Evolutionary conservation across 805 yeast species (phyloP), one percentile per base, ranked within the genome.

Genomic region (Candida wancherniae): DNA sequence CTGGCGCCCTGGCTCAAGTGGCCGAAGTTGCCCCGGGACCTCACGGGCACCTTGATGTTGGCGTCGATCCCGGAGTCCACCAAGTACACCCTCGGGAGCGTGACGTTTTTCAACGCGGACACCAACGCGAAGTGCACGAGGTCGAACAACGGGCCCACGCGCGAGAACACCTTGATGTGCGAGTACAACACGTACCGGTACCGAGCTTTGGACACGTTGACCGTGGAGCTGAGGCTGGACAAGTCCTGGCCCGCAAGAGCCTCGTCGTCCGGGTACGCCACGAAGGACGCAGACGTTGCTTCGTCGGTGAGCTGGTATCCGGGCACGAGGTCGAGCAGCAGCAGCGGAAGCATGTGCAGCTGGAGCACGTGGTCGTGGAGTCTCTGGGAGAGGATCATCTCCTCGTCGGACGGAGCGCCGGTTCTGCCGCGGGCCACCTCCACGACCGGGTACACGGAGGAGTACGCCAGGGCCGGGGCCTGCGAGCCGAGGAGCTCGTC

Each of bases 401-500:
- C 95, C 57, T 86, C 95, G 45, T 79, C 84, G 1, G 88, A 76
- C 17, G 95, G 94, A 1, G 86, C 84, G 9, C 94, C 92, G 6
- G 61, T 52, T 31, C 85, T 67, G 18, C 95, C 95, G 32, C 87
- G 63, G 35, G 78, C 73, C 7, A 84, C 75, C 40, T 82, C 87
- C 6, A 86, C 85, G 10, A 80, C 76, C 0, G 94, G 90, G 50
- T 73, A 83, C 0, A 84, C 63, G 2, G 69, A 46, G 4, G 57
- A 38, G 36, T 39, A 56, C n/a, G 48, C 48, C 4, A 24, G 18
- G 40, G 16, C 29, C 11, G 28, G 24, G 30, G 17, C 39, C 24
- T 59, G 26, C 50, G 59, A 33, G 11, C 31, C 28, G 10, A 42
- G 31, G 15, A 40, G 33, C 61, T 58, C 24, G 55, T 57, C 44